These are phyloP conservation scores for Entelexis paramagnoliae DNA, from an alignment of 1,139 yeast genomes.

Conservation along the genomic window DNA sequence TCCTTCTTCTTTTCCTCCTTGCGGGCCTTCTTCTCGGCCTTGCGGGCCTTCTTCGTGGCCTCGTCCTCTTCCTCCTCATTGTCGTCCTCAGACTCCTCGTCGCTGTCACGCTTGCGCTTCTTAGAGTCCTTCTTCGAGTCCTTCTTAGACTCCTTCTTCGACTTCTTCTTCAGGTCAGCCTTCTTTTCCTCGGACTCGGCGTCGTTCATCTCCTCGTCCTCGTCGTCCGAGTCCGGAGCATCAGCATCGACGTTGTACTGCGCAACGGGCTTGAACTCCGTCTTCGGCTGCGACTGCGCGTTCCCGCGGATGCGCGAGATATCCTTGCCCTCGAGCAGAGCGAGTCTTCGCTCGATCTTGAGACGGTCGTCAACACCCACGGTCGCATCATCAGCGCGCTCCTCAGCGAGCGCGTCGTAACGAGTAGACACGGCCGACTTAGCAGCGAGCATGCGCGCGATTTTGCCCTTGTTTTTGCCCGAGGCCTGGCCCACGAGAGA, in stretches of 20 bases:
- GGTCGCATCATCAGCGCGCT: slow-evolving; percentile 89
- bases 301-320: slow-evolving; percentile 32
- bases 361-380: slow-evolving; percentile 86
- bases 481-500: slow-evolving; percentile 96
- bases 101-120: slow-evolving; percentile 20
- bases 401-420: slow-evolving; percentile 95
- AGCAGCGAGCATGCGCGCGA: slow-evolving; percentile 97
- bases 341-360: slow-evolving; percentile 88
- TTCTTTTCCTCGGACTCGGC: slow-evolving; percentile 28
- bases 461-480: slow-evolving; percentile 96
- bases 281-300: slow-evolving; percentile 45
- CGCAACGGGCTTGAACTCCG: slow-evolving; percentile 70
- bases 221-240: slow-evolving; percentile 34
- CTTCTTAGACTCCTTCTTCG: slow-evolving; percentile 26
- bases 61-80: slow-evolving; percentile 24
- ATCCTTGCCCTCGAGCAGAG: slow-evolving; percentile 87
- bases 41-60: slow-evolving; percentile 16
- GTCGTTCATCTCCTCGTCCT: slow-evolving; percentile 26
- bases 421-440: slow-evolving; percentile 95
- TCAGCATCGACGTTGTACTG: slow-evolving; percentile 94
- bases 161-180: slow-evolving; percentile 27
- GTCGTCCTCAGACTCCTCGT: slow-evolving; percentile 23
- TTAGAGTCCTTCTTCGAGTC: slow-evolving; percentile 27
- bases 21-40: slow-evolving; percentile 6
- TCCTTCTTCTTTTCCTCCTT: slow-evolving; percentile 16